Conservation (phyloP, 2,329 filamentous ascomycete species). For the Fulvia fulva region DNA sequence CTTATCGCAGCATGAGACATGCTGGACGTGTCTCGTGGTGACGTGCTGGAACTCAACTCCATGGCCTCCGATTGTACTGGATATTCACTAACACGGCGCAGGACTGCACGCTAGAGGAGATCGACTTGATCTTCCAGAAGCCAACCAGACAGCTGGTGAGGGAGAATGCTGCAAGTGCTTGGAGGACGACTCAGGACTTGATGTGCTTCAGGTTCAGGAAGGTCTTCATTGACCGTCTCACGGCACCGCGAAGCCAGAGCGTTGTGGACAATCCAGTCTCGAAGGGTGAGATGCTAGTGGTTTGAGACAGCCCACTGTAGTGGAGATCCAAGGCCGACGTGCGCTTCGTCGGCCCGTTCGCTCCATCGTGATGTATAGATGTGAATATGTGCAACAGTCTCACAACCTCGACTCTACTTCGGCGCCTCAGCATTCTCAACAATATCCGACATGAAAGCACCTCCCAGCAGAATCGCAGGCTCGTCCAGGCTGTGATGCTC, state of each 20-base stretch:
- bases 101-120: conserved; percentile 65
- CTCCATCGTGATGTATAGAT: background rate
- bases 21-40: no score
- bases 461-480: conserved; percentile 50
- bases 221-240: conserved; percentile 41
- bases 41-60: no score
- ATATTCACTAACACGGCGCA: conserved; percentile 45
- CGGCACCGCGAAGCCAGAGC: conserved; percentile 9
- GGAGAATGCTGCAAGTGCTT: conserved; percentile 52
- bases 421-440: conserved; percentile 38
- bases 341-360: background rate
- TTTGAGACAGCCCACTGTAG: no score
- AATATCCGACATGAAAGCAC: conserved; percentile 49
- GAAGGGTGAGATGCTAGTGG: conserved; percentile 8
- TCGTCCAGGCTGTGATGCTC: conserved; percentile 49
- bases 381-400: background rate
- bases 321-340: no score
- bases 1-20: background rate
- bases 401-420: background rate
- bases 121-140: conserved; percentile 62
- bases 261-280: conserved; percentile 12
- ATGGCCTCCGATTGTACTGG: no score
- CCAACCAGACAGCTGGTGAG: conserved; percentile 61
- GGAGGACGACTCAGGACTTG: conserved; percentile 45
- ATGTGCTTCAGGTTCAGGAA: conserved; percentile 43